Evolutionary conservation across 2,329 filamentous ascomycete genomes (phyloP), one percentile per base, ranked within the genome.

Genomic region (Calonectria pauciramosa): DNA sequence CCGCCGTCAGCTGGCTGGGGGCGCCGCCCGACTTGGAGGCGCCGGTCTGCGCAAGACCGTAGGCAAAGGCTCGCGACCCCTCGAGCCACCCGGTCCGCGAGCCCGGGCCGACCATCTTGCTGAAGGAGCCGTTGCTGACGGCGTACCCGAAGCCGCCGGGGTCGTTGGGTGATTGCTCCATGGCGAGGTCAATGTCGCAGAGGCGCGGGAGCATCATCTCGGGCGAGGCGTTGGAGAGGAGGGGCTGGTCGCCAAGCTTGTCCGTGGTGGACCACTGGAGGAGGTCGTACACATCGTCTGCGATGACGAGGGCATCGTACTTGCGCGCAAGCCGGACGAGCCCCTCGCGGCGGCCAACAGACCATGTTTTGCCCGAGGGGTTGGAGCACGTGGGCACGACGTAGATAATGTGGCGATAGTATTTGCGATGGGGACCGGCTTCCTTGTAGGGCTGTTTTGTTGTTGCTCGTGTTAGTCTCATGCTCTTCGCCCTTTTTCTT

Each of bases 241-340:
- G 78, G 59, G 63, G 72, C 26, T 10, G 70, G 59, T 26, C 34
- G 14, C 23, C 54, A 6, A 74, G 66, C 72, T 54, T 74, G 20
- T 74, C 73, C 52, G 76, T 73, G 56, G 56, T 63, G 32, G 91
- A 90, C 95, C 96, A 98, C 82, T 96, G 94, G 7, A 99, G 88
- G 78, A 96, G 94, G 83, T 99, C 96, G 83, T 99, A 99, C 13
- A 99, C 96, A 83, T 99, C 97, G 85, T 99, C 96, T 64, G 91
- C 91, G 34, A 98, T 89, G 70, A 98, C 85, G n/a, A 99, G 89
- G 9, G 95, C 95, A 83, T 99, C 93, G 83, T 94, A 92, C 73
- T 92, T 88, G 71, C 96, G 90, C 0, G 96, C 96, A 9, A 98
- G 85, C n/a, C 88, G 87, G 30, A 99, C 92, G 5, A 99, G 89